These are phyloP conservation scores for Xylariaceae sp. DNA, from an alignment of 2,329 filamentous ascomycete genomes.

Conservation along the genomic window DNA sequence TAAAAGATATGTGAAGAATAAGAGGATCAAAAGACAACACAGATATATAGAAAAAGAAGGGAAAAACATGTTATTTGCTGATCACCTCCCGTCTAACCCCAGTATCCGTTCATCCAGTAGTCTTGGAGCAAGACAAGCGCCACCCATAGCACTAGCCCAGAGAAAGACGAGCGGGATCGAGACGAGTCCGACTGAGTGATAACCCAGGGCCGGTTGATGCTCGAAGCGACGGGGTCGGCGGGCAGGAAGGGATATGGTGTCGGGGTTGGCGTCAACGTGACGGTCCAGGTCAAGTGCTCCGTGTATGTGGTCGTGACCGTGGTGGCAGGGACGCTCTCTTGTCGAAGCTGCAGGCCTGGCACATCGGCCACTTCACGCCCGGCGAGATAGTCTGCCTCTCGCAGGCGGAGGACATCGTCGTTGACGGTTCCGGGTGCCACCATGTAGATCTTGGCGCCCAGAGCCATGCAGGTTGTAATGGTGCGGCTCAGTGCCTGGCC, in stretches of 20 bases:
- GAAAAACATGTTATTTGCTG: constrained; percentile 1
- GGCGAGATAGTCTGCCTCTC: constrained; percentile 29
- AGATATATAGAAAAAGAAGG: neutral
- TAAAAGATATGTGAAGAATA: constrained; percentile 12
- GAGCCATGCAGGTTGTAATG: constrained; percentile 25
- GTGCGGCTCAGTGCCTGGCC: constrained; percentile 26
- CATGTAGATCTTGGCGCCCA: constrained; percentile 30
- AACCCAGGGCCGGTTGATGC: constrained; percentile 22
- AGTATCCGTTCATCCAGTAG: constrained; percentile 25
- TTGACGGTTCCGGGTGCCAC: constrained; percentile 20
- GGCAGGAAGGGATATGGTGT: constrained; percentile 13
- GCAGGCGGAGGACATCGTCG: constrained; percentile 23
- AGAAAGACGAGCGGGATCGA: constrained; percentile 18
- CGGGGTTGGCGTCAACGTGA: constrained; percentile 14
- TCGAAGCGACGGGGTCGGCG: constrained; percentile 15
- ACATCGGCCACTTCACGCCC: constrained; percentile 25
- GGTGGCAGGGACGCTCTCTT: constrained; percentile 22
- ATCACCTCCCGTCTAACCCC: constrained; percentile 10
- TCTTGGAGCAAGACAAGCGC: constrained; percentile 22
- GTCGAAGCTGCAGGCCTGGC: constrained; percentile 25
- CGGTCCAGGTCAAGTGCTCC: constrained; percentile 16
- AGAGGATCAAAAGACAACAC: neutral
- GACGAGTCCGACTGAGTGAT: constrained; percentile 18
- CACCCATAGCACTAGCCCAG: constrained; percentile 26
- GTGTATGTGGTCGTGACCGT: constrained; percentile 23